A percentile compares a stretch with the other conserved stretches of the same genome.
Conservation (phyloP, 2,329 filamentous ascomycete genomes). For the Lachnellula arida region DNA sequence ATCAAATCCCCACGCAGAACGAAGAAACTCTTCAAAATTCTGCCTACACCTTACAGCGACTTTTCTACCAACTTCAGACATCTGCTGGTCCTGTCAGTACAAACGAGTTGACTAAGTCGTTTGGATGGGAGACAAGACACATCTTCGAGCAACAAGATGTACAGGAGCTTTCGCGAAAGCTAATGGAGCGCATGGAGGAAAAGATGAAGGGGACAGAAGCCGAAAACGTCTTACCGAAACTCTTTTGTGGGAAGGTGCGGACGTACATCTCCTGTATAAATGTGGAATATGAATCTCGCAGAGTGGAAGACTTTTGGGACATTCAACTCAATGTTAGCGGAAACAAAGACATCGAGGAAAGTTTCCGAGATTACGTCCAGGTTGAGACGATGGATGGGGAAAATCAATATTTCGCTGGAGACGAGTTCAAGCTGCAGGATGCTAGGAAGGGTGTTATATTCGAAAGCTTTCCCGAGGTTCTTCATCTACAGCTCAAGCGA, state of each 20-base stretch:
- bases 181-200: slow-evolving; percentile 96
- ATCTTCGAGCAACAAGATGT: slow-evolving; percentile 99
- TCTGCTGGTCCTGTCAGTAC: slow-evolving; percentile 80
- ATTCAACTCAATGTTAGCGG: slow-evolving; percentile 95
- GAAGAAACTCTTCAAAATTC: slow-evolving; percentile 81
- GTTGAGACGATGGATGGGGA: slow-evolving; percentile 97
- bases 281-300: slow-evolving; percentile 93
- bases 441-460: slow-evolving; percentile 98
- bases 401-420: slow-evolving; percentile 93
- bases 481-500: slow-evolving; percentile 92
- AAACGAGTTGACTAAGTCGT: slow-evolving; percentile 89
- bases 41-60: slow-evolving; percentile 85
- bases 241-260: slow-evolving; percentile 98
- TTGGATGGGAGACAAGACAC: slow-evolving; percentile 96
- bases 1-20: slow-evolving; percentile 88
- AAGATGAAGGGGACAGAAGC: slow-evolving; percentile 96
- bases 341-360: slow-evolving; percentile 88
- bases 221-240: slow-evolving; percentile 79
- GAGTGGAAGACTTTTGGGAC: slow-evolving; percentile 98
- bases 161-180: slow-evolving; percentile 89
- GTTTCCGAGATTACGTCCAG: slow-evolving; percentile 93
- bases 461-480: slow-evolving; percentile 85
- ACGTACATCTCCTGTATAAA: slow-evolving; percentile 99
- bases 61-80: slow-evolving; percentile 94
- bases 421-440: slow-evolving; percentile 88